Conservation (phyloP, 2,329 filamentous ascomycete genomes). For the Westerdykella ornata region DNA sequence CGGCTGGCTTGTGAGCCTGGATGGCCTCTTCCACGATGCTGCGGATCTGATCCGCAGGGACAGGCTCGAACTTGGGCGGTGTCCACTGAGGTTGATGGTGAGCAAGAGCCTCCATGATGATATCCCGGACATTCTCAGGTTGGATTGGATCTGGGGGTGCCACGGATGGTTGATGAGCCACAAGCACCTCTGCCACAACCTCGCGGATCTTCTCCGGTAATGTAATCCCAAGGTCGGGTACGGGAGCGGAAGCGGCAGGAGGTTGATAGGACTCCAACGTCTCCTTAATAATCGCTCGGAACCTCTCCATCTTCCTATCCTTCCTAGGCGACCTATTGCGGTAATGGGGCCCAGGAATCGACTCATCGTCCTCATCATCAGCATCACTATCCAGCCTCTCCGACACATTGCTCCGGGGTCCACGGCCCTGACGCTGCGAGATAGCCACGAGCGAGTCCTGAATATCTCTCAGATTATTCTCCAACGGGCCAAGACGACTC, state of each 20-base stretch:
- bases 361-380: constrained; percentile 82
- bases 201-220: constrained; percentile 64
- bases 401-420: constrained; percentile 60
- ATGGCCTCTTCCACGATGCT: constrained; percentile 58
- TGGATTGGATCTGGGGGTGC: constrained; percentile 9
- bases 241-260: constrained; percentile 20
- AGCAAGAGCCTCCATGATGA: constrained; percentile 23
- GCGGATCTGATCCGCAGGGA: constrained; percentile 64
- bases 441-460: constrained; percentile 60
- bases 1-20: constrained; percentile 35
- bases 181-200: constrained; percentile 57
- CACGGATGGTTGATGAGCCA: constrained; percentile 36
- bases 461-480: constrained; percentile 70
- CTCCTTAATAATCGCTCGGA: constrained; percentile 54
- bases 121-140: constrained; percentile 15
- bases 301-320: constrained; percentile 76
- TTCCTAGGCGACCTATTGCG: constrained; percentile 71
- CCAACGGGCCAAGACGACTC: constrained; percentile 70
- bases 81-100: constrained; percentile 19
- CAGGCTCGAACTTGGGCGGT: constrained; percentile 21
- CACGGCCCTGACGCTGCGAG: constrained; percentile 42
- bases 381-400: constrained; percentile 76
- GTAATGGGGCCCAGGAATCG: constrained; percentile 46
- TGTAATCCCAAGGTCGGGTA: constrained; percentile 22
- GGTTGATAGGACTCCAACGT: constrained; percentile 51